Evolutionary conservation across 2,329 filamentous ascomycete genomes (phyloP).

Genomic region (Meredithiella fracta): DNA sequence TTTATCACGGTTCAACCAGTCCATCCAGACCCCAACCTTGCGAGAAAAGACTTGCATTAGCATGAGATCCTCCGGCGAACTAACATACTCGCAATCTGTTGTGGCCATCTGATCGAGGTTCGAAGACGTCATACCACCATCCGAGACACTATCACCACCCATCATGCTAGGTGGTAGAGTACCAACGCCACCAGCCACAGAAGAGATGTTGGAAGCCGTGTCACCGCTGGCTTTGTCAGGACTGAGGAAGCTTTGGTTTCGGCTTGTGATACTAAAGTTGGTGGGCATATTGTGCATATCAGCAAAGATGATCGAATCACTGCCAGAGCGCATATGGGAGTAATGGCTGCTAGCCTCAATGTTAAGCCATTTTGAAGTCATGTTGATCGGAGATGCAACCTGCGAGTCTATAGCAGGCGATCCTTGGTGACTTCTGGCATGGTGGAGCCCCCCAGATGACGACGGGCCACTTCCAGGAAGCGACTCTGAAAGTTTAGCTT

Average conservation of each 20-base stretch:
- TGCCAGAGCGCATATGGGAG: slow-evolving; percentile 4
- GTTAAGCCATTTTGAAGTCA: slow-evolving; percentile 10
- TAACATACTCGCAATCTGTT: slow-evolving; percentile 45
- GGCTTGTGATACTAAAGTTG: neutral
- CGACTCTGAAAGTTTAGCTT: slow-evolving; percentile 3
- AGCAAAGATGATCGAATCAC: neutral
- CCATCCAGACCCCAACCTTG: slow-evolving; percentile 87
- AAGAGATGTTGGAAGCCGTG: slow-evolving; percentile 23
- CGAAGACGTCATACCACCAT: slow-evolving; percentile 26
- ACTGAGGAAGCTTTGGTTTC: slow-evolving; percentile 4
- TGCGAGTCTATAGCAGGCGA: slow-evolving; percentile 6
- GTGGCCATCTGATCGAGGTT: slow-evolving; percentile 22
- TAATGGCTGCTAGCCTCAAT: slow-evolving; percentile 4
- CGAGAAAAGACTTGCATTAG: slow-evolving; percentile 88
- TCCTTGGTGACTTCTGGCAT: slow-evolving; percentile 4
- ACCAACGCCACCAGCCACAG: slow-evolving; percentile 24
- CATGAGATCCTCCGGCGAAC: slow-evolving; percentile 60
- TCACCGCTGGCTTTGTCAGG: slow-evolving; percentile 19
- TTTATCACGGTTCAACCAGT: slow-evolving; percentile 69
- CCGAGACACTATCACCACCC: slow-evolving; percentile 15
- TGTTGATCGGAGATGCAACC: slow-evolving; percentile 8
- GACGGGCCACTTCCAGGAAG: slow-evolving; percentile 18
- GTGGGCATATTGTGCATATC: neutral
- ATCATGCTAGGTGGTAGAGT: slow-evolving; percentile 9
- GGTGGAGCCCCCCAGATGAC: neutral